Percentiles rank a stretch among this genome's conserved stretches.
Conservation (phyloP, 768 basidiomycete genomes). For the Agrocybe praecox region DNA sequence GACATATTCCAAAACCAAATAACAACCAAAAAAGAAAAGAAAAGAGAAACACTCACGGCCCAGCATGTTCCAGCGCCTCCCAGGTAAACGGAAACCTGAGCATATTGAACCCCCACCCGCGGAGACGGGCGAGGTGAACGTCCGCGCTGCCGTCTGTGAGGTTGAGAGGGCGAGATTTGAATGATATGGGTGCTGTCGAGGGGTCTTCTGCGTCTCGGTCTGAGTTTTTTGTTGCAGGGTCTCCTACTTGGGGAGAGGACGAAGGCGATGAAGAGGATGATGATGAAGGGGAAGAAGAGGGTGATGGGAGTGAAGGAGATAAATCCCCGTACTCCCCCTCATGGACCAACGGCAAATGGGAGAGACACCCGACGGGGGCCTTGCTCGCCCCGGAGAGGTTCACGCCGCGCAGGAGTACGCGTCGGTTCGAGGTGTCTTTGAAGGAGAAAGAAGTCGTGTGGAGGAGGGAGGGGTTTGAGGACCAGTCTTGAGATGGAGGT, state of each 20-base stretch:
- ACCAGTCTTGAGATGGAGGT: too few relatives aligned
- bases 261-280: too few relatives aligned
- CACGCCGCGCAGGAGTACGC: slow-evolving; percentile 87
- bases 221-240: too few relatives aligned
- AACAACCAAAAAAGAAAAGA: slow-evolving; percentile 4
- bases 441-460: slow-evolving; percentile 73
- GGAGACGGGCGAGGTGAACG: slow-evolving; percentile 81
- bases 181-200: slow-evolving; percentile 32
- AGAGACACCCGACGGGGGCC: slow-evolving; percentile 72
- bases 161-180: slow-evolving; percentile 77
- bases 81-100: slow-evolving; percentile 87
- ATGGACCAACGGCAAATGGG: slow-evolving; percentile 69
- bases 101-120: slow-evolving; percentile 93
- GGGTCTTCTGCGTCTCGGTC: not conserved
- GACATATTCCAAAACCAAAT: too few relatives aligned
- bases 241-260: too few relatives aligned
- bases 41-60: slow-evolving; percentile 73
- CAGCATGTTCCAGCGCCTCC: slow-evolving; percentile 93
- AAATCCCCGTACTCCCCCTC: slow-evolving; percentile 75
- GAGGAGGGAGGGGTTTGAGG: slow-evolving; percentile 50
- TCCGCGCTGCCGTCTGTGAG: slow-evolving; percentile 87
- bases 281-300: too few relatives aligned
- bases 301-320: too few relatives aligned
- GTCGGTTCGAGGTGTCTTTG: slow-evolving; percentile 74
- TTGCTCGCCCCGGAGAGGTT: slow-evolving; percentile 93